Evolutionary conservation across 306 rosid species (phyloP).

Genomic region (Malus fusca): DNA sequence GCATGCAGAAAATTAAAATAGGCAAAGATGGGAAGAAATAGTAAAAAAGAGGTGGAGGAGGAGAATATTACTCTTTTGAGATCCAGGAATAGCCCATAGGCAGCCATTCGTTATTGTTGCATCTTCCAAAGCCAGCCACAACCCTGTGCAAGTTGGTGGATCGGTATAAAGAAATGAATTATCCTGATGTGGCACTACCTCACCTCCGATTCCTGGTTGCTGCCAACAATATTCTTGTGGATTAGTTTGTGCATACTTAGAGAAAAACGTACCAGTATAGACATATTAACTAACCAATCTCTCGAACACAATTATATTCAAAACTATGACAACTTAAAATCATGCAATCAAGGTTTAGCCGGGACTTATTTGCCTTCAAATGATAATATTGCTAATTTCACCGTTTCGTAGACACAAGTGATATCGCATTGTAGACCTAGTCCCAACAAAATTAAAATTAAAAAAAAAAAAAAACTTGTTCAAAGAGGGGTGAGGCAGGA

Average conservation of each 20-base stretch:
- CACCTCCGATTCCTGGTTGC: conserved; percentile 99
- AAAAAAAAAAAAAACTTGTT: background rate
- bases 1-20: background rate
- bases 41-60: background rate
- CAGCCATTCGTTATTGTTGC: conserved; percentile 75
- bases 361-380: background rate
- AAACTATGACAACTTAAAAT: background rate
- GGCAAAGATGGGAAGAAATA: background rate
- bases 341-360: background rate
- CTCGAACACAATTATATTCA: background rate
- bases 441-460: background rate
- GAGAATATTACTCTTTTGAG: conserved; percentile 61
- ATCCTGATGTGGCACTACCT: conserved; percentile 98
- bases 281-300: background rate
- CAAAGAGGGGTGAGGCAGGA: background rate
- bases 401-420: background rate
- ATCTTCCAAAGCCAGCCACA: conserved; percentile 95
- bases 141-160: conserved; percentile 89
- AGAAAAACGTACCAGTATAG: background rate
- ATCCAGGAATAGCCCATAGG: conserved; percentile 94
- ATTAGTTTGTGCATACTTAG: conserved; percentile 2
- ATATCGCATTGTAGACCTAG: background rate
- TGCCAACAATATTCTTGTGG: conserved; percentile 24
- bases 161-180: conserved; percentile 86
- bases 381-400: background rate